phyloP scores from a whole-genome alignment of 1,284 basidiomycete species.

The Somion occarium region DNA sequence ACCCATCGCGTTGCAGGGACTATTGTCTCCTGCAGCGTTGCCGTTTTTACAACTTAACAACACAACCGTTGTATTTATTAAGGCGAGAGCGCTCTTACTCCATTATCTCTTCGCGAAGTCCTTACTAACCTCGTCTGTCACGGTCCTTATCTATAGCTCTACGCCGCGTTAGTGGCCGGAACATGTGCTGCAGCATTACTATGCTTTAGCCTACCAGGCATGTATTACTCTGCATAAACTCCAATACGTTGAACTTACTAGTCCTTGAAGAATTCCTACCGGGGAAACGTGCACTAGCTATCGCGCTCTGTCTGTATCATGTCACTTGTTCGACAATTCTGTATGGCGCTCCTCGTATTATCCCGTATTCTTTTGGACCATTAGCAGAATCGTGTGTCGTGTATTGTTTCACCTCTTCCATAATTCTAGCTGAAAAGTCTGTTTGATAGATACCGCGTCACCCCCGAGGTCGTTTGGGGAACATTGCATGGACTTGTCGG shows the following conservation, averaged over 20 bases:
- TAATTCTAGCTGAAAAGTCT: constrained; percentile 1
- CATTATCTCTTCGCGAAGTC: too few species aligned
- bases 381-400: constrained; percentile 56
- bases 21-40: constrained; percentile 56
- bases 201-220: constrained; percentile 64
- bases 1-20: constrained; percentile 69
- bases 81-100: constrained; percentile 38
- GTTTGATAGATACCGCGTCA: constrained; percentile 45
- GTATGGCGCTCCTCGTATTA: constrained; percentile 72
- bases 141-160: constrained; percentile 41
- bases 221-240: constrained; percentile 7
- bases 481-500: constrained; percentile 63
- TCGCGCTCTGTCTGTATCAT: constrained; percentile 75
- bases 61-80: constrained; percentile 69
- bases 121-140: background rate
- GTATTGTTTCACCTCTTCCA: constrained; percentile 23
- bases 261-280: constrained; percentile 64
- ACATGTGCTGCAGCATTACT: constrained; percentile 57
- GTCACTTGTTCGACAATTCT: constrained; percentile 69
- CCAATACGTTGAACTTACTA: background rate
- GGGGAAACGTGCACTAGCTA: constrained; percentile 77
- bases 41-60: constrained; percentile 79
- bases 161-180: constrained; percentile 53
- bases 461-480: constrained; percentile 68
- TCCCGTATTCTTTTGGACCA: constrained; percentile 66